A percentile compares a stretch with the other conserved stretches of the same genome.
Evolutionary conservation across 1,139 yeast species (phyloP).

Genomic region (Hansenula lynferdii): DNA sequence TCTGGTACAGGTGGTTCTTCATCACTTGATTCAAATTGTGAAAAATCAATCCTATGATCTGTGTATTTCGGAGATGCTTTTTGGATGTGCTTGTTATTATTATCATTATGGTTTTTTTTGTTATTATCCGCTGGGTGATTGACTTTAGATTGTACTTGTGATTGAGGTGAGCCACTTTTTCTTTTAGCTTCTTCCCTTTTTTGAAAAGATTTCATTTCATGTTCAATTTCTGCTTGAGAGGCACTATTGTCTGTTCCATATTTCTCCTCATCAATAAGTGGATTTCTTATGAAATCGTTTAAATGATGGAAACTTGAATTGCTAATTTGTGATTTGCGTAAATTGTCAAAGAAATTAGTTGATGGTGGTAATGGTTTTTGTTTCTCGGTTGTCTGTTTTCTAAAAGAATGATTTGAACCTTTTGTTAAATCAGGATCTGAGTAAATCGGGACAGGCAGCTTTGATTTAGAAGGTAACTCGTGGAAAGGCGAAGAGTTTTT

Average conservation of each 20-base stretch:
- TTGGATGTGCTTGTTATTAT: not conserved
- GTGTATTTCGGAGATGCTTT: not conserved
- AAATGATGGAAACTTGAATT: not conserved
- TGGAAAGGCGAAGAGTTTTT: not conserved
- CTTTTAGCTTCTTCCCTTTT: not conserved
- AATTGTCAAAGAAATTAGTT: no score
- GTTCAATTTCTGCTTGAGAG: not conserved
- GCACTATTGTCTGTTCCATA: not conserved
- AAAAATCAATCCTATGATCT: not conserved
- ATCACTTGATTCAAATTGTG: constrained; percentile 12
- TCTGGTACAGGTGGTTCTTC: constrained; percentile 13
- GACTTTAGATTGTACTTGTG: no score
- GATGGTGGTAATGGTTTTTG: no score
- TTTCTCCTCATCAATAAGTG: not conserved
- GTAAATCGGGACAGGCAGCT: not conserved
- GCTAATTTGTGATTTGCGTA: no score
- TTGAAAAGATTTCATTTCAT: not conserved
- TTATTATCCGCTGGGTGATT: no score
- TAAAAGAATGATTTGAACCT: not conserved
- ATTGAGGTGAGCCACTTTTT: not conserved
- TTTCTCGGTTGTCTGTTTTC: no score
- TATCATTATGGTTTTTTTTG: not conserved
- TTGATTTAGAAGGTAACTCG: not conserved
- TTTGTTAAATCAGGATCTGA: not conserved
- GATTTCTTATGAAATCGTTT: constrained; percentile 1